A percentile compares a stretch with the other conserved stretches of the same genome.
Conservation (phyloP, 257 asterid genomes). For the Nicotiana attenuata region DNA sequence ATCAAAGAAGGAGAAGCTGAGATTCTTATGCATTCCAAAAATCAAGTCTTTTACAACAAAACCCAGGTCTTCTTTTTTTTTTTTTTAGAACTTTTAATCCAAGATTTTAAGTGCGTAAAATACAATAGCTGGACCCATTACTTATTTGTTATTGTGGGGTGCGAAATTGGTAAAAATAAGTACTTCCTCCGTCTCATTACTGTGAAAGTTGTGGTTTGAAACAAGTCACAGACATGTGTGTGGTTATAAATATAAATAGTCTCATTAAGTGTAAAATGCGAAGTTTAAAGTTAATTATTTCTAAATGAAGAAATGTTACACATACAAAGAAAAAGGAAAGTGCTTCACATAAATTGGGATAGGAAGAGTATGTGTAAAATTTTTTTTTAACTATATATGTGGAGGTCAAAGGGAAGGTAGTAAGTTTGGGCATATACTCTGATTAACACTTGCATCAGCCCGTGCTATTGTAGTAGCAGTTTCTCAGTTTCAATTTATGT, state of each 20-base stretch:
- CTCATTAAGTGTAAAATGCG: too few relatives aligned
- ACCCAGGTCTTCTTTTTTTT: slow-evolving; percentile 50
- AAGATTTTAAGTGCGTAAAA: too few relatives aligned
- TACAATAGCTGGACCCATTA: background rate
- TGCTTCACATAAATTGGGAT: too few relatives aligned
- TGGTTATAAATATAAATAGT: too few relatives aligned
- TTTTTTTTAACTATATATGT: background rate
- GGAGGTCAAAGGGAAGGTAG: background rate
- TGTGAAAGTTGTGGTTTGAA: too few relatives aligned
- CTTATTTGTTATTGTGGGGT: background rate
- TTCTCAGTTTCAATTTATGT: too few relatives aligned
- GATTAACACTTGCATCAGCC: background rate
- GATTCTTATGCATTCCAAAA: slow-evolving; percentile 77
- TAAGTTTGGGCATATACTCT: background rate
- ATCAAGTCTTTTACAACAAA: slow-evolving; percentile 80
- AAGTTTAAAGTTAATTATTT: too few relatives aligned
- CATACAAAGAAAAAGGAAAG: too few relatives aligned
- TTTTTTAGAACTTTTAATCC: background rate
- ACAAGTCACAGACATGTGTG: too few relatives aligned
- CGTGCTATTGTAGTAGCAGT: background rate
- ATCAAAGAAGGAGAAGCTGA: slow-evolving; percentile 90
- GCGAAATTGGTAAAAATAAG: background rate
- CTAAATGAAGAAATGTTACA: too few relatives aligned
- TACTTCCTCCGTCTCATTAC: too few relatives aligned
- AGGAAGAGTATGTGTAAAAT: background rate